Conservation (phyloP, 2,329 filamentous ascomycete species). For the Aureobasidium mangrovei region DNA sequence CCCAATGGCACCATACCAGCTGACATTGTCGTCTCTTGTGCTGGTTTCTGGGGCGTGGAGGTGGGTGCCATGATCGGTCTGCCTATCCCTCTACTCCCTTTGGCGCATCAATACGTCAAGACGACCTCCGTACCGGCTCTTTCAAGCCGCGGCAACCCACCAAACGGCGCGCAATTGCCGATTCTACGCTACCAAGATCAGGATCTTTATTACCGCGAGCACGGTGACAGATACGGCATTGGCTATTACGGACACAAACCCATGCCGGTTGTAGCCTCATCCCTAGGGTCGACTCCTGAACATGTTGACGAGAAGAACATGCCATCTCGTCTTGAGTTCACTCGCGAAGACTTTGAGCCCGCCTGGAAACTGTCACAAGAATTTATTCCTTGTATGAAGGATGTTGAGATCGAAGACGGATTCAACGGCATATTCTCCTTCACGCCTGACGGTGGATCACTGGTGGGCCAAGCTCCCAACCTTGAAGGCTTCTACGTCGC, state of each 20-base stretch:
- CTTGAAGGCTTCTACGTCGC: conserved; percentile 56
- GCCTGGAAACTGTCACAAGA: conserved; percentile 51
- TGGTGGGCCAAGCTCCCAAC: conserved; percentile 50
- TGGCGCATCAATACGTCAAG: conserved; percentile 57
- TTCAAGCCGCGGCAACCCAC: conserved; percentile 33
- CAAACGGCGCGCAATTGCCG: conserved; percentile 46
- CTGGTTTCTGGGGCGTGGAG: conserved; percentile 59
- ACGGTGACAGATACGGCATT: conserved; percentile 54
- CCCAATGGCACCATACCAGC: conserved; percentile 42
- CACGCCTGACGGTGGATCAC: conserved; percentile 53
- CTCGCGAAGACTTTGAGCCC: conserved; percentile 49
- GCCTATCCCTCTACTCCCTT: conserved; percentile 49
- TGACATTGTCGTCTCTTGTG: conserved; percentile 55
- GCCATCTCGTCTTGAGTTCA: conserved; percentile 55
- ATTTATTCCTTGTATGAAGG: conserved; percentile 44
- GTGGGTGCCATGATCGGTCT: conserved; percentile 53
- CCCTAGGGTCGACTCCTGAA: conserved; percentile 44
- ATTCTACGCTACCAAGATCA: conserved; percentile 56
- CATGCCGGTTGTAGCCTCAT: conserved; percentile 50
- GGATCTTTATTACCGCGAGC: conserved; percentile 57
- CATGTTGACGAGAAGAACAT: conserved; percentile 51
- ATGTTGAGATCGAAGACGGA: conserved; percentile 47
- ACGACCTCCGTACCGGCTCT: conserved; percentile 45
- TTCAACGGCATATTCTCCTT: conserved; percentile 62
- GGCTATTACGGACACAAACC: conserved; percentile 57